phyloP scores from a whole-genome alignment of 2,329 filamentous ascomycete genomes.

The Phialocephala subalpina region DNA sequence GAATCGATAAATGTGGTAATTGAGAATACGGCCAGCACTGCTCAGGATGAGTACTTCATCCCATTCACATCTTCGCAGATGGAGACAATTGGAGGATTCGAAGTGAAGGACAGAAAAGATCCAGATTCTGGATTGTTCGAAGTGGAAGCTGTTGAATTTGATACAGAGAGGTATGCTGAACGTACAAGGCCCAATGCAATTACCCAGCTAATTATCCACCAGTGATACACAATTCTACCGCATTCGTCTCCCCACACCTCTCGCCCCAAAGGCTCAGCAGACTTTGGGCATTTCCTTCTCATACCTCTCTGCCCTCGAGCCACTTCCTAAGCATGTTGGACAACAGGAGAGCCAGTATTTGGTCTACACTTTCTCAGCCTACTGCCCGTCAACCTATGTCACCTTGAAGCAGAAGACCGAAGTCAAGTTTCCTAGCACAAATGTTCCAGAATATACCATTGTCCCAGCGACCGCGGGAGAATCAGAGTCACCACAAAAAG shows the following conservation, averaged over 20 bases:
- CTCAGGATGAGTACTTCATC: conserved; percentile 90
- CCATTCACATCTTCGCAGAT: conserved; percentile 83
- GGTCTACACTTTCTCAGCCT: conserved; percentile 84
- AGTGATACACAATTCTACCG: conserved; percentile 85
- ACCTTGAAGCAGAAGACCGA: conserved; percentile 97
- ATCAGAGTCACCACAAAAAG: conserved; percentile 73
- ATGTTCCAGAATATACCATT: conserved; percentile 86
- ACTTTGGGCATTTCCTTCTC: conserved; percentile 90
- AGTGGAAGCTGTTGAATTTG: conserved; percentile 72
- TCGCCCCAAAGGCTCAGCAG: conserved; percentile 79
- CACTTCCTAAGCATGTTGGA: conserved; percentile 82
- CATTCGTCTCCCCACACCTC: conserved; percentile 78
- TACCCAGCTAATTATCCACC: conserved; percentile 37
- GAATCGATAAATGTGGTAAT: conserved; percentile 95
- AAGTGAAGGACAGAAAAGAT: conserved; percentile 93
- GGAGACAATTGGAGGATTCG: conserved; percentile 81
- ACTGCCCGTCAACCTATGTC: conserved; percentile 81
- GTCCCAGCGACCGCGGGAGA: conserved; percentile 68
- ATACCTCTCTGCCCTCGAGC: conserved; percentile 78
- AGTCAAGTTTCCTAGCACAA: conserved; percentile 81
- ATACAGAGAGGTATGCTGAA: conserved; percentile 60
- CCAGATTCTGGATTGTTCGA: conserved; percentile 70
- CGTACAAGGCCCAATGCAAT: conserved; percentile 9
- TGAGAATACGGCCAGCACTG: conserved; percentile 81
- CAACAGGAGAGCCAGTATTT: conserved; percentile 91